phyloP scores from a whole-genome alignment of 177 flowering plant genomes.

The Tripterygium wilfordii region DNA sequence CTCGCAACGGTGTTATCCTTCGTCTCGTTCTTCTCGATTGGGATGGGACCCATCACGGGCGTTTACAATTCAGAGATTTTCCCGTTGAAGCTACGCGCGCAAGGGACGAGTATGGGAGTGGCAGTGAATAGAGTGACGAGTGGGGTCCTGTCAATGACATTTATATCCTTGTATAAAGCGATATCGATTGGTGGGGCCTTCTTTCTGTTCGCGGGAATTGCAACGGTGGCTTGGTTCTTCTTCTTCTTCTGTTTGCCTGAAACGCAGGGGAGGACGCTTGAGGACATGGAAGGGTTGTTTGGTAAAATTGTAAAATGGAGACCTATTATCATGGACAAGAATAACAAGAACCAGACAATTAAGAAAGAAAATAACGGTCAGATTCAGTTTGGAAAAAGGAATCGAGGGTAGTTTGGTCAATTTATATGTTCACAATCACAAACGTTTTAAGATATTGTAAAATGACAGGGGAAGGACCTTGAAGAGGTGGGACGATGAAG shows the following conservation, averaged over 20 bases:
- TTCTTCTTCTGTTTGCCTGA: conserved; percentile 47
- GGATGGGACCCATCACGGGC: conserved; percentile 54
- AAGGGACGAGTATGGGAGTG: conserved; percentile 30
- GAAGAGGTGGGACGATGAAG: no score
- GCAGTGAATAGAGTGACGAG: conserved; percentile 38
- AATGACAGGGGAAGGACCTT: no score
- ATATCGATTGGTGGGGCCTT: conserved; percentile 48
- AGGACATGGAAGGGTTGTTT: conserved; percentile 48
- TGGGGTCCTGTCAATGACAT: conserved; percentile 41
- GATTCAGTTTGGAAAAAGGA: conserved; percentile 1
- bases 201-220: conserved; percentile 35
- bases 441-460: no score
- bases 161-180: conserved; percentile 33
- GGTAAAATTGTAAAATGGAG: conserved; percentile 21
- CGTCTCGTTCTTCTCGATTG: conserved; percentile 48
- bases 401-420: conserved; percentile 5
- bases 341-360: conserved; percentile 6
- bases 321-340: conserved; percentile 1
- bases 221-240: conserved; percentile 34
- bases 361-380: conserved; percentile 4
- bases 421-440: no score
- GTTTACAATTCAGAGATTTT: conserved; percentile 53
- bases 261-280: conserved; percentile 45
- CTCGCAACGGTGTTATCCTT: conserved; percentile 19
- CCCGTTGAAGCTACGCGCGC: conserved; percentile 43